Conservation (phyloP, 2,329 filamentous ascomycete species). For the Ramichloridium luteum region DNA sequence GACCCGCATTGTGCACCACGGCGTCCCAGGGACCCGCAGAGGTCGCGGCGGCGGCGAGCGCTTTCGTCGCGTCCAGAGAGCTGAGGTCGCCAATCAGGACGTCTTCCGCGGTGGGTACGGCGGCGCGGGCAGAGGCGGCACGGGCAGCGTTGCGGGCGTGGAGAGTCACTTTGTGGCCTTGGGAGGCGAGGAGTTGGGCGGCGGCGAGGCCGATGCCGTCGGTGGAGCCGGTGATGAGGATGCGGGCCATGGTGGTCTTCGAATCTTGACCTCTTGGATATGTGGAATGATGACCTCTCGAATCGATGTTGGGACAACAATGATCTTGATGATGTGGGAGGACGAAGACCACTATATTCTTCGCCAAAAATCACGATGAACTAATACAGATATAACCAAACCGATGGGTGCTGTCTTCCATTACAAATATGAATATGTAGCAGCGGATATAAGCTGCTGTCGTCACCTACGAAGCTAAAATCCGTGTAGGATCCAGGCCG, state of each 20-base stretch:
- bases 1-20: slow-evolving; percentile 47
- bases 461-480: too few relatives aligned
- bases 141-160: slow-evolving; percentile 46
- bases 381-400: too few relatives aligned
- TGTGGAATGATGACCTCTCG: too few relatives aligned
- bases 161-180: slow-evolving; percentile 44
- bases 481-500: too few relatives aligned
- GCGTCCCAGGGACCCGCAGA: slow-evolving; percentile 40
- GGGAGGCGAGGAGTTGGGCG: slow-evolving; percentile 37
- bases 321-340: too few relatives aligned
- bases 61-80: slow-evolving; percentile 39
- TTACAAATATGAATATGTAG: too few relatives aligned
- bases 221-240: slow-evolving; percentile 46
- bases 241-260: slow-evolving; percentile 32
- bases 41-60: slow-evolving; percentile 41
- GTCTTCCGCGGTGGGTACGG: slow-evolving; percentile 39
- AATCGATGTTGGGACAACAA: background rate
- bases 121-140: slow-evolving; percentile 36
- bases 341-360: too few relatives aligned
- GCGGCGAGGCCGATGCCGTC: slow-evolving; percentile 45
- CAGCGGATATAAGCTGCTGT: too few relatives aligned
- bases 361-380: too few relatives aligned
- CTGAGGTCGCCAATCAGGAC: slow-evolving; percentile 44
- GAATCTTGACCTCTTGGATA: too few relatives aligned
- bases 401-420: too few relatives aligned